Evolutionary conservation across 805 yeast genomes (phyloP).

Genomic region (Grigorovia humatica): DNA sequence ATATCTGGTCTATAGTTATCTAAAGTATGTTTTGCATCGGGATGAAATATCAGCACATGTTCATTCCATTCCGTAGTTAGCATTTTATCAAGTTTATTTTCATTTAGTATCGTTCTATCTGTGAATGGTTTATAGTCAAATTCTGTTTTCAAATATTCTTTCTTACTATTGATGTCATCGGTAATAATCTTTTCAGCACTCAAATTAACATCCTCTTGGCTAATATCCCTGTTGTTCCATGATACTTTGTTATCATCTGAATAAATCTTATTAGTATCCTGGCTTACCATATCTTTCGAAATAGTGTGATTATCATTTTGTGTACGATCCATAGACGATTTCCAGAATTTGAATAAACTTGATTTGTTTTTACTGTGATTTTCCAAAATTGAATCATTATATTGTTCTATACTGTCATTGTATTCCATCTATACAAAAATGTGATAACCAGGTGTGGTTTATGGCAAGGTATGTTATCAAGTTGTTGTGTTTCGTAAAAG

Average conservation of each 20-base stretch:
- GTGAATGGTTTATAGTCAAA: slow-evolving; percentile 19
- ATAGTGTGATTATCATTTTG: not conserved
- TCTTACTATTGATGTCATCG: not conserved
- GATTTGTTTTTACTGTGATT: not conserved
- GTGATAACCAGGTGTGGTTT: no score
- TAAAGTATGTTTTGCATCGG: slow-evolving; percentile 7
- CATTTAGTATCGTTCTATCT: slow-evolving; percentile 14
- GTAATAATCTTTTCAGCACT: not conserved
- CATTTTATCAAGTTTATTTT: slow-evolving; percentile 14
- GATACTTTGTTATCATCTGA: not conserved
- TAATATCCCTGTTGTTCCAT: not conserved
- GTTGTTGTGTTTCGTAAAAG: no score
- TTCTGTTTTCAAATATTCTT: not conserved
- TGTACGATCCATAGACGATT: not conserved
- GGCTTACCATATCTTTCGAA: not conserved
- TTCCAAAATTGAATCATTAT: not conserved
- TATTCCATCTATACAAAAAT: not conserved
- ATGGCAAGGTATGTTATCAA: no score
- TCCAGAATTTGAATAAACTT: not conserved
- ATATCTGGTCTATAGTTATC: slow-evolving; percentile 21
- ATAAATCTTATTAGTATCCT: not conserved
- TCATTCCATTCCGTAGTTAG: slow-evolving; percentile 21
- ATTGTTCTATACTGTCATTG: not conserved
- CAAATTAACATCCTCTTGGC: not conserved
- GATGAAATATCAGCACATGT: slow-evolving; percentile 24